Evolutionary conservation across 805 yeast species (phyloP), one percentile per base, ranked within the genome.

Genomic region (Candida cerambycidarum): DNA sequence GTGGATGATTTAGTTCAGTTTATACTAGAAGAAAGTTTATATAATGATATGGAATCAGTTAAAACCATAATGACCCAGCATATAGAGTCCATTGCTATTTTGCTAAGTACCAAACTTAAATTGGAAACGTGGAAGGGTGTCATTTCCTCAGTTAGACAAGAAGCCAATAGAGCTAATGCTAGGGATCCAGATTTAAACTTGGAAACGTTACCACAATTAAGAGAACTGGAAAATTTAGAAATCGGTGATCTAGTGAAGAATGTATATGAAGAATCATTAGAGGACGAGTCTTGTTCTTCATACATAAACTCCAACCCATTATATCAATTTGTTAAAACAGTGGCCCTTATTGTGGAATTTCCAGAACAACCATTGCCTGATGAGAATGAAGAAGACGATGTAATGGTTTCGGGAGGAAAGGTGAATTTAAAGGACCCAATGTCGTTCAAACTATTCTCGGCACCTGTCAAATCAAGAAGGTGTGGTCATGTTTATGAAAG

Each of bases 351-450:
- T 5, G 54, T 80, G 13, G 59, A 70, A 2, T 70, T 80, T 47
- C 93, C 93, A 0, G 75, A 76, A 23, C 78, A 77, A 21, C 82
- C 86, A 5, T 53, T 85, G 14, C 87, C 88, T 0, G 75, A 68
- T 12, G 69, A 61, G 5, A 62, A 57, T 1, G 58, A 53, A 0
- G 80, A 71, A 11, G 87, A 82, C 16, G 92, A 83, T 16, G 35
- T 85, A 24, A 77, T 73, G 32, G 74, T 85, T 5, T 79, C 78
- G 8, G 95, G 93, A 43, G 93, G 93, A 29, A 76, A 65, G 28
- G 66, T 86, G n/a, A 79, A 82, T 36, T 56, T 86, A 44, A 73
- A 68, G 18, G 89, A 90, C 56, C 92, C 92, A 0, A 67, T 85
- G 11, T 78, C 89, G 0, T 55, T 75, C 44, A 66, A 71, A 40